Percentiles rank a stretch among this genome's conserved stretches.
These are phyloP conservation scores for Baudoinia panamericana DNA, from an alignment of 495 filamentous ascomycete species.

Conservation along the genomic window DNA sequence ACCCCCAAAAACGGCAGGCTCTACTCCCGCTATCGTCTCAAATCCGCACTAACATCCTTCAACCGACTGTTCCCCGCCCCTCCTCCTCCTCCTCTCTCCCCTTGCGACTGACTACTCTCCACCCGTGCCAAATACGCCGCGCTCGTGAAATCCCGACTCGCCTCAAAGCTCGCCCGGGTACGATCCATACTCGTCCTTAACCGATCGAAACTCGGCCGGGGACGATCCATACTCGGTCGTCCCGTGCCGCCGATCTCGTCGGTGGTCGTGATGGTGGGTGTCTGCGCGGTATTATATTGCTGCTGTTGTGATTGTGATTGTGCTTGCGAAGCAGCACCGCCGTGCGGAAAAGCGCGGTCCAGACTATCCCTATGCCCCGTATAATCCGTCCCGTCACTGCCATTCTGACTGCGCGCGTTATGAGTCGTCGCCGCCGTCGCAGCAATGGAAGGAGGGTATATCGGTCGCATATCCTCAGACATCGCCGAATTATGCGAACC, in stretches of 20 bases:
- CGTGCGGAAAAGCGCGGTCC: constrained; percentile 17
- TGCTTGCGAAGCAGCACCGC: constrained; percentile 1
- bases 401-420: constrained; percentile 74
- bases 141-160: constrained; percentile 78
- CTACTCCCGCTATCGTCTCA: constrained; percentile 4
- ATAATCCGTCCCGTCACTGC: constrained; percentile 88
- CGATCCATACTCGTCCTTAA: constrained; percentile 63
- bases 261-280: constrained; percentile 9
- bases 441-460: constrained; percentile 78
- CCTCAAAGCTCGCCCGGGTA: constrained; percentile 66
- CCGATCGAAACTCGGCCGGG: constrained; percentile 65
- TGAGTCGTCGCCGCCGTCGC: constrained; percentile 63
- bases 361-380: constrained; percentile 43
- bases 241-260: background rate
- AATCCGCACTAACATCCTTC: constrained; percentile 7
- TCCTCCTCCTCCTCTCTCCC: background rate
- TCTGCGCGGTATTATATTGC: constrained; percentile 26
- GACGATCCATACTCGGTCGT: constrained; percentile 28
- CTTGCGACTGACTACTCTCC: constrained; percentile 36
- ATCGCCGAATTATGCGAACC: constrained; percentile 41
- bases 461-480: constrained; percentile 73
- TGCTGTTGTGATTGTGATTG: constrained; percentile 13
- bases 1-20: too few relatives aligned
- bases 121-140: constrained; percentile 70
- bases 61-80: constrained; percentile 3